phyloP scores from a whole-genome alignment of 2,329 filamentous ascomycete species.

The Tolypocladium paradoxum region DNA sequence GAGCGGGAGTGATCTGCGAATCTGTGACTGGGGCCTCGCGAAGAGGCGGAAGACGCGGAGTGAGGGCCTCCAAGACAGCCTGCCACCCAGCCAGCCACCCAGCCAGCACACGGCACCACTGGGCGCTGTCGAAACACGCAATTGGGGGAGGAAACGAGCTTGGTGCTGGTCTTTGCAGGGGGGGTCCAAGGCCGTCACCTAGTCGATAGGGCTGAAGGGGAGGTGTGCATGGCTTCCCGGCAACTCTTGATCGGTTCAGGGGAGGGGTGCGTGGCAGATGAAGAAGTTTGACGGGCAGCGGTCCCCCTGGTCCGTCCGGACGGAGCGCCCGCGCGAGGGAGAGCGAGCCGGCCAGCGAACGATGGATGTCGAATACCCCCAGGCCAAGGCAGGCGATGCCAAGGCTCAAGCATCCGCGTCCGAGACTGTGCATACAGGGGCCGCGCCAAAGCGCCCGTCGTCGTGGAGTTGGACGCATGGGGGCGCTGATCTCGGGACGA shows the following conservation, averaged over 20 bases:
- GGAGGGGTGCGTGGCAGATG: neutral
- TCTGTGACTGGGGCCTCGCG: neutral
- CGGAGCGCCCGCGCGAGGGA: too few relatives aligned
- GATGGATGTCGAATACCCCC: neutral
- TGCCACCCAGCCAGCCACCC: too few relatives aligned
- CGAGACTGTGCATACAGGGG: neutral
- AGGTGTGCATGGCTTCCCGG: conserved; percentile 2
- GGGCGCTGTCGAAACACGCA: neutral
- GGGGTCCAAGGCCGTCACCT: neutral
- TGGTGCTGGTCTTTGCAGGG: neutral
- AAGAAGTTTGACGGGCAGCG: neutral
- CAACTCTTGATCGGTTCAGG: neutral
- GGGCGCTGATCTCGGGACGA: neutral
- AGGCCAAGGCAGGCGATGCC: neutral
- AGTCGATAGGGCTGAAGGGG: conserved; percentile 8
- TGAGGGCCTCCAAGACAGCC: too few relatives aligned
- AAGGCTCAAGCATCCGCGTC: neutral
- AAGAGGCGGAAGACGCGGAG: neutral
- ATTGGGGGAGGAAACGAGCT: neutral
- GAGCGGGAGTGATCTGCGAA: neutral
- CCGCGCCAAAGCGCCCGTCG: neutral
- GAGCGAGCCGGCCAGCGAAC: neutral
- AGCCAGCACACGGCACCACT: neutral
- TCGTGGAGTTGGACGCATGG: neutral
- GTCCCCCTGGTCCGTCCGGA: neutral